Conservation (phyloP, 306 rosid species). For the Cucurbita pepo region DNA sequence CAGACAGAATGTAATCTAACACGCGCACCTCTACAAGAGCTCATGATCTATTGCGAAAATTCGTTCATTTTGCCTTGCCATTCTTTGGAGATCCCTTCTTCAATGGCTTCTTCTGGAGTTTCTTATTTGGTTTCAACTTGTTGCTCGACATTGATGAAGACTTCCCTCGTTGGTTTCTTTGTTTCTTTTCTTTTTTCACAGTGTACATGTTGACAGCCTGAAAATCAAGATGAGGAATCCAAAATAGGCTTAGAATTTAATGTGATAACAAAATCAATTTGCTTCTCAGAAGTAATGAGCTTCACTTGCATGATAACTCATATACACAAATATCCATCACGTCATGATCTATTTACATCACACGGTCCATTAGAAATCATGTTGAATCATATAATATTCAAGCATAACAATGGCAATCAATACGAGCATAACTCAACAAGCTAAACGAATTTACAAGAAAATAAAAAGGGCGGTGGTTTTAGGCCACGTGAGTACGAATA, state of each 20-base stretch:
- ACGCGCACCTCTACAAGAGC: not conserved
- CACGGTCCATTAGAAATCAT: not conserved
- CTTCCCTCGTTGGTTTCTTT: slow-evolving; percentile 23
- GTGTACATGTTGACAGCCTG: slow-evolving; percentile 68
- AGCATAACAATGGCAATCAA: not conserved
- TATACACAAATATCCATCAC: not conserved
- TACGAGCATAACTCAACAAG: not conserved
- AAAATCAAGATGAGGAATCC: not conserved
- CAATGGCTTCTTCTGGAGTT: slow-evolving; percentile 24
- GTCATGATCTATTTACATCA: not conserved
- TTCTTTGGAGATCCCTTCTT: slow-evolving; percentile 42
- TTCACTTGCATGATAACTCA: not conserved
- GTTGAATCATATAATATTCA: not conserved
- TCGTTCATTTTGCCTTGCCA: slow-evolving; percentile 26
- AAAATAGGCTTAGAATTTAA: not conserved
- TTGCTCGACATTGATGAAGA: slow-evolving; percentile 31
- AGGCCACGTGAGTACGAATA: no score
- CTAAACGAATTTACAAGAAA: not conserved
- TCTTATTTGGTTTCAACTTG: slow-evolving; percentile 56
- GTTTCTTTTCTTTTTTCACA: slow-evolving; percentile 63
- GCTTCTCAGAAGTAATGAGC: not conserved
- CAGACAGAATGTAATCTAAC: not conserved
- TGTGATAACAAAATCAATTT: not conserved
- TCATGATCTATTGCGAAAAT: not conserved
- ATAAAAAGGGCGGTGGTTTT: no score